Base-by-base conservation (phyloP, 1,139 yeast genomes). In the Hansenula anomala region DNA sequence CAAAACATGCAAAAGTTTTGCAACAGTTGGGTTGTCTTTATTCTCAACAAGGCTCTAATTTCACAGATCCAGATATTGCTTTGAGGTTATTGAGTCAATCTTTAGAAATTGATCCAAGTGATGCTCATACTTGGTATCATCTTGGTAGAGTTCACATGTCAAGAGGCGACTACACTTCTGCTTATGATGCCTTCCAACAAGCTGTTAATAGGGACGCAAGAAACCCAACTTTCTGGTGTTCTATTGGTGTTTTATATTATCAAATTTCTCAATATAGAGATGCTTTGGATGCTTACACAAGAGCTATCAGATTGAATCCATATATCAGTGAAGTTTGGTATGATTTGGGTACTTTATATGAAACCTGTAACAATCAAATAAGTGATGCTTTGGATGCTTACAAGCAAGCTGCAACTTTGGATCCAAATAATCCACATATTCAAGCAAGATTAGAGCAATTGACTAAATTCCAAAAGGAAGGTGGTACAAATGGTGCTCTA, bases 141-240 rank as follows among this genome's bases (percentile, higher is more conserved):
- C 67, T 92, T 40, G 98, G 98, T 34, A 78, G 97, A 50, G 95
- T 95, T 48, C 95, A 92, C 66, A 90, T 92, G 97, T 84, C 95
- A 35, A 78, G 94, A 54, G 90, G 88, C 48, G 96, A 90, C 61
- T 92, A 89, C 67, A 84, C 92, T 49, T 90, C 94, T 37, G 97
- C 98, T 4, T 92, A 92, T 63, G 97, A 92, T 59, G 95, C 97
- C 0, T 92, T 92, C 74, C 98, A 92, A 66, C 97, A 90, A 61
- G 98, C 98, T 8, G 98, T 92, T 40, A 92, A 92, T 62, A 77
- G 97, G 45, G 98, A 92, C 61, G 84, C 95, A 25, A 75, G 97
- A 58, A 92, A 92, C 61, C 97, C 98, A 41, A 92, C 97, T 2
- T 92, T 92, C 67, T 92, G 98, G 98, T 92, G 98, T 62, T 88